phyloP scores from a whole-genome alignment of 768 basidiomycete genomes.

The Lactarius deliciosus region DNA sequence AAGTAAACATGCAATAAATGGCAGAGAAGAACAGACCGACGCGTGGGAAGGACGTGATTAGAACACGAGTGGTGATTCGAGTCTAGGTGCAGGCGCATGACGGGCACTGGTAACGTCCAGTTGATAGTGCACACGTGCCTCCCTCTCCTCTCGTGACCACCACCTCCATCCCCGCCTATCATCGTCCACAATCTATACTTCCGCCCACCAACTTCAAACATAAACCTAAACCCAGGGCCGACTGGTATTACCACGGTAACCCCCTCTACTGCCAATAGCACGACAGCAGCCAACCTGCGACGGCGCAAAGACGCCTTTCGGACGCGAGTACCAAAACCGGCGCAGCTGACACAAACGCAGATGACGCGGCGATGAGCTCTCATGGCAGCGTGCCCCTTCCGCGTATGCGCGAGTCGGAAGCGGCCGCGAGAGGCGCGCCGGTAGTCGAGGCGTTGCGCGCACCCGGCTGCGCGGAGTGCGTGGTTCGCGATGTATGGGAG shows the following conservation, averaged over 20 bases:
- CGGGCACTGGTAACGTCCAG: no score
- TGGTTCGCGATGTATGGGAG: neutral
- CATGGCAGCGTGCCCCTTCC: neutral
- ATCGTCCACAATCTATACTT: neutral
- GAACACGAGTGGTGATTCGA: neutral
- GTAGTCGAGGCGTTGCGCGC: constrained; percentile 11
- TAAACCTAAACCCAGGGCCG: neutral
- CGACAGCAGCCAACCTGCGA: neutral
- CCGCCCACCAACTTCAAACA: neutral
- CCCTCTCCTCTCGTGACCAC: neutral
- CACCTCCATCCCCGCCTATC: neutral
- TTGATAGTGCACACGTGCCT: constrained; percentile 5
- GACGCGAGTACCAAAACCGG: neutral
- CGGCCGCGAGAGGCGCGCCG: neutral
- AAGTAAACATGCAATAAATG: no score
- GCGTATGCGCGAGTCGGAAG: neutral
- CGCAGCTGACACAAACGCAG: neutral
- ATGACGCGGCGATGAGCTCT: constrained; percentile 1
- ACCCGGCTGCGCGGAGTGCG: constrained; percentile 10
- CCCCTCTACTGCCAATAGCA: neutral
- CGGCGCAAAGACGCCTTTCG: constrained; percentile 11
- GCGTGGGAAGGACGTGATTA: no score
- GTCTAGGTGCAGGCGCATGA: no score
- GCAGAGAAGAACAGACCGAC: no score
- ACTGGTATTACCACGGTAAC: neutral